Evolutionary conservation across 768 basidiomycete genomes (phyloP).

Genomic region (Calocybe gangraenosa): DNA sequence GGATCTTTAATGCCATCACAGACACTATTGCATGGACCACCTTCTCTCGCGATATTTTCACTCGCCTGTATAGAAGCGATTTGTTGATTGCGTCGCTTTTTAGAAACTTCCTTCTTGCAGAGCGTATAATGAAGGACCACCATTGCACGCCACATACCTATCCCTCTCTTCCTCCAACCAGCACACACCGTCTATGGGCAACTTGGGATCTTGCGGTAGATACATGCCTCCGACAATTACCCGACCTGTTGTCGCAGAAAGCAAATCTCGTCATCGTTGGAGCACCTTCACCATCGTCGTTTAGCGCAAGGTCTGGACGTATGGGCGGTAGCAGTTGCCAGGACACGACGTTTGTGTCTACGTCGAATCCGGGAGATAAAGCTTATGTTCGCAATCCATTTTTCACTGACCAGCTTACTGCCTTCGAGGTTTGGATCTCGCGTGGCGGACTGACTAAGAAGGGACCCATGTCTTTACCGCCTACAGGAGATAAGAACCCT

Average conservation of each 20-base stretch:
- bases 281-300: constrained; percentile 20
- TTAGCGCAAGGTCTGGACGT: constrained; percentile 35
- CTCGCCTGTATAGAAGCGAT: constrained; percentile 90
- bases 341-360: constrained; percentile 17
- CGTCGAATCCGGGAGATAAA: constrained; percentile 29
- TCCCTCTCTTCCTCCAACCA: constrained; percentile 90
- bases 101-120: constrained; percentile 95
- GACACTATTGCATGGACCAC: constrained; percentile 99
- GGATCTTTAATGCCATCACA: constrained; percentile 99
- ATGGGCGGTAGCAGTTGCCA: constrained; percentile 27
- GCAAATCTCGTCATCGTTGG: constrained; percentile 19
- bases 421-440: constrained; percentile 98
- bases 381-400: constrained; percentile 85
- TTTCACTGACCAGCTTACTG: constrained; percentile 94
- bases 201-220: constrained; percentile 99
- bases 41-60: constrained; percentile 91
- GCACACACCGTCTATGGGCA: constrained; percentile 94
- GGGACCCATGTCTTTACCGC: constrained; percentile 71
- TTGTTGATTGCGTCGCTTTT: constrained; percentile 94
- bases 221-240: constrained; percentile 89
- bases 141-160: constrained; percentile 94
- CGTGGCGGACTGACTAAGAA: constrained; percentile 83
- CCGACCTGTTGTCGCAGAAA: constrained; percentile 60
- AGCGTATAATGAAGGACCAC: constrained; percentile 97
- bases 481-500: constrained; percentile 31